phyloP scores from a whole-genome alignment of 2,329 filamentous ascomycete genomes.

The Laburnicola sp. region DNA sequence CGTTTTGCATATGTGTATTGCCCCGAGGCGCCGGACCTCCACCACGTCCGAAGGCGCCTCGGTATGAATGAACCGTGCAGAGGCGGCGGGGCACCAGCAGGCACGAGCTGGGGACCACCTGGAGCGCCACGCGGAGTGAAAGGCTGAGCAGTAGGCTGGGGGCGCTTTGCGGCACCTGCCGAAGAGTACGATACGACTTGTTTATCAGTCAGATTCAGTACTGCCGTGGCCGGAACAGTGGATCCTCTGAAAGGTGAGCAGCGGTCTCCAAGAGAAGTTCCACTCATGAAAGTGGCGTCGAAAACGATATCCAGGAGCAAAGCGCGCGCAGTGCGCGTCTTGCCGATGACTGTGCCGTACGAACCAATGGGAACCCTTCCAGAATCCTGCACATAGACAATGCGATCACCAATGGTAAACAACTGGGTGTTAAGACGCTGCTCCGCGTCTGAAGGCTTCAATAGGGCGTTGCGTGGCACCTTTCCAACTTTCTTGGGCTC shows the following conservation, averaged over 20 bases:
- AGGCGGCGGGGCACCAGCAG: slow-evolving; percentile 60
- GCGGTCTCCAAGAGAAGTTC: slow-evolving; percentile 85
- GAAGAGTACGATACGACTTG: slow-evolving; percentile 75
- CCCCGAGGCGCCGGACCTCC: slow-evolving; percentile 41
- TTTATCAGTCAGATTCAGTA: slow-evolving; percentile 81
- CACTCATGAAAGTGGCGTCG: slow-evolving; percentile 95
- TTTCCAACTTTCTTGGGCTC: slow-evolving; percentile 72
- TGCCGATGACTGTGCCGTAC: slow-evolving; percentile 89
- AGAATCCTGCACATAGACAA: slow-evolving; percentile 89
- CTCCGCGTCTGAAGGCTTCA: slow-evolving; percentile 96
- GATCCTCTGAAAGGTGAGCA: slow-evolving; percentile 93
- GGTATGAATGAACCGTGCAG: slow-evolving; percentile 62
- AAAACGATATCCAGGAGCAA: slow-evolving; percentile 89
- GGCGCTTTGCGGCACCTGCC: slow-evolving; percentile 58
- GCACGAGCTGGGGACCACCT: slow-evolving; percentile 62
- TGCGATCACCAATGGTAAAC: slow-evolving; percentile 83
- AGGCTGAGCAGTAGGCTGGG: slow-evolving; percentile 52
- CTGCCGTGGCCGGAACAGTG: slow-evolving; percentile 83
- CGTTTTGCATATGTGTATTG: slow-evolving; percentile 29
- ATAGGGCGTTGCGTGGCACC: slow-evolving; percentile 81
- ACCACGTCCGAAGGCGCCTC: slow-evolving; percentile 54
- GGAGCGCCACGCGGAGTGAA: slow-evolving; percentile 58
- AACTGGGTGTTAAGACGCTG: slow-evolving; percentile 83
- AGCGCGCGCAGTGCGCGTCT: slow-evolving; percentile 82
- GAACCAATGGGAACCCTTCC: slow-evolving; percentile 94